Evolutionary conservation across 1,284 basidiomycete species (phyloP).

Genomic region (Sanguinoderma infundibulare): DNA sequence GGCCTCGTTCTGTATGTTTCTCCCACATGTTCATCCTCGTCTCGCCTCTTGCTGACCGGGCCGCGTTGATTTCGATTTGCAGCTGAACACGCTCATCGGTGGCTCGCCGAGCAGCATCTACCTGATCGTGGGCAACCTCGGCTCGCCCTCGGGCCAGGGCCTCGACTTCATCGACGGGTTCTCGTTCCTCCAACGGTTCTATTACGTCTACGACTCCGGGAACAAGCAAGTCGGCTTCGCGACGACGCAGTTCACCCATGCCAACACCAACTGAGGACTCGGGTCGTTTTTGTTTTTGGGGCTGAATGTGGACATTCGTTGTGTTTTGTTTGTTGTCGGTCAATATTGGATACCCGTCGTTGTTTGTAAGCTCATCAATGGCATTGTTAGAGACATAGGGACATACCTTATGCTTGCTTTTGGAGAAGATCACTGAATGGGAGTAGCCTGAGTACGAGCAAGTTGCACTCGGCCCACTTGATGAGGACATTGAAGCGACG

Average conservation of each 20-base stretch:
- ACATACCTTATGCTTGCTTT: too few relatives aligned
- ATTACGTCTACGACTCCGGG: constrained; percentile 30
- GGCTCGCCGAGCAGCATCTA: constrained; percentile 31
- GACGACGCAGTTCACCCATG: constrained; percentile 43
- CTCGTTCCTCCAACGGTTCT: constrained; percentile 34
- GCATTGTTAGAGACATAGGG: too few relatives aligned
- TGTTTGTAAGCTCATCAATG: too few relatives aligned
- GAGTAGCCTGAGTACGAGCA: too few relatives aligned
- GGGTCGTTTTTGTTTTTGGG: too few relatives aligned
- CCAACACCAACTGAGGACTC: constrained; percentile 39
- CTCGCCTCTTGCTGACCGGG: background rate
- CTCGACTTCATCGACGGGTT: constrained; percentile 36
- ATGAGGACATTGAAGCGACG: too few relatives aligned
- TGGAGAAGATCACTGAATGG: too few relatives aligned
- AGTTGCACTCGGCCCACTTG: too few relatives aligned
- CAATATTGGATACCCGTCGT: background rate
- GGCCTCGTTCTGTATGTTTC: constrained; percentile 29
- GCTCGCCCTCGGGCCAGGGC: constrained; percentile 27
- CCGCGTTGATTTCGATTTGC: background rate
- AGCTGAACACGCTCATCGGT: constrained; percentile 37
- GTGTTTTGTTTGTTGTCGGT: background rate
- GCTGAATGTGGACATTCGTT: background rate
- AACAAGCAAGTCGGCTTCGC: constrained; percentile 50
- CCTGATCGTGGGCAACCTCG: constrained; percentile 33
- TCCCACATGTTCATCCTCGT: background rate